Conservation (phyloP, 2,329 filamentous ascomycete species). For the Aspergillus pseudotamarii region DNA sequence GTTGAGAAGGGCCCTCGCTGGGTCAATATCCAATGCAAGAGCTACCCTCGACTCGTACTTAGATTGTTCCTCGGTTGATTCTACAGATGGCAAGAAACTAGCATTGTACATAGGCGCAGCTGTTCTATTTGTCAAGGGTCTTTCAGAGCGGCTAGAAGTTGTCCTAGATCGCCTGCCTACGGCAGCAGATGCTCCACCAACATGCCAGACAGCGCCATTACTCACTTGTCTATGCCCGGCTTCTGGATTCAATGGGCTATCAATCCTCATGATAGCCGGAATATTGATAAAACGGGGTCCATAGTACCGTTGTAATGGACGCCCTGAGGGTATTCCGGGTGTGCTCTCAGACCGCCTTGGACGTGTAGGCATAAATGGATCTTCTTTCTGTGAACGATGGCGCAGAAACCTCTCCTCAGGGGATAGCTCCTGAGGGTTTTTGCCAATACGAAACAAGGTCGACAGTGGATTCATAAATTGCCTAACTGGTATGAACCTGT, state of each 20-base stretch:
- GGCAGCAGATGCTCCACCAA: conserved; percentile 69
- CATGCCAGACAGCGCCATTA: conserved; percentile 72
- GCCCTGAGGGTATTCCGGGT: conserved; percentile 16
- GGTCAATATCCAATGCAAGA: conserved; percentile 78
- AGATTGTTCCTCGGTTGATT: conserved; percentile 63
- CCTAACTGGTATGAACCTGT: conserved; percentile 61
- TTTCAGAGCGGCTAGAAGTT: conserved; percentile 65
- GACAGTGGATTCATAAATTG: conserved; percentile 45
- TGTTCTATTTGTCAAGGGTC: conserved; percentile 68
- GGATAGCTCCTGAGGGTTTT: conserved; percentile 49
- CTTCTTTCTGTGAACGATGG: conserved; percentile 45
- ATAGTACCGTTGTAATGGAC: conserved; percentile 30
- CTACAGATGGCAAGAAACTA: conserved; percentile 55
- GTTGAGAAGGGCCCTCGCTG: conserved; percentile 65
- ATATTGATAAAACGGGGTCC: conserved; percentile 40
- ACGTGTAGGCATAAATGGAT: conserved; percentile 57
- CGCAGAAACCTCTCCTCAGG: conserved; percentile 51
- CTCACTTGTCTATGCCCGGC: conserved; percentile 57
- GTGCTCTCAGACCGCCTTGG: conserved; percentile 25
- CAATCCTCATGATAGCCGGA: conserved; percentile 18
- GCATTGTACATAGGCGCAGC: conserved; percentile 68
- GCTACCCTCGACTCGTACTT: conserved; percentile 76
- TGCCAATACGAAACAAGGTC: conserved; percentile 57
- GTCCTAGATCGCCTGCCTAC: conserved; percentile 47
- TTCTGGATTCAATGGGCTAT: conserved; percentile 10